Conservation (phyloP, 129 eudicot species). For the Tagetes erecta region DNA sequence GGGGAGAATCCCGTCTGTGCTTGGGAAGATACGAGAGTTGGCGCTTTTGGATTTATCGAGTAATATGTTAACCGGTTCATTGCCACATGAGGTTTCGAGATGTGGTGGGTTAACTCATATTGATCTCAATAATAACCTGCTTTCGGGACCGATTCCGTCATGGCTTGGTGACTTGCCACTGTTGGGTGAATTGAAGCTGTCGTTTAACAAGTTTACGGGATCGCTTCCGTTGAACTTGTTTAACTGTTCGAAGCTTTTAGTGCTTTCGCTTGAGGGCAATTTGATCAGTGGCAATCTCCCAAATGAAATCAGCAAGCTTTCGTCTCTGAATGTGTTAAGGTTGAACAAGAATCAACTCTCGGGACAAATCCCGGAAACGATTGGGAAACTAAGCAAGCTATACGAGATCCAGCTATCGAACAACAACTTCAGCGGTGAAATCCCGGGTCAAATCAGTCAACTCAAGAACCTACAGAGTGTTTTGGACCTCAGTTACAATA, state of each 20-base stretch:
- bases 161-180: conserved; percentile 79
- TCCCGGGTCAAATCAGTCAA: conserved; percentile 65
- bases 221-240: conserved; percentile 63
- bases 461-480: conserved; percentile 75
- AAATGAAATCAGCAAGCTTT: conserved; percentile 66
- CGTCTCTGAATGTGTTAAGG: conserved; percentile 82
- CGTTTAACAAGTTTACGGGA: conserved; percentile 66
- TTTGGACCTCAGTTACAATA: conserved; percentile 80
- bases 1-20: conserved; percentile 62
- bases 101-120: conserved; percentile 71
- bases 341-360: conserved; percentile 61
- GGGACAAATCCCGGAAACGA: conserved; percentile 72
- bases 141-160: conserved; percentile 66
- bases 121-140: conserved; percentile 70
- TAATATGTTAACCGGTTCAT: conserved; percentile 64
- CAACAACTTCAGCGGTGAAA: conserved; percentile 66
- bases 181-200: conserved; percentile 83
- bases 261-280: conserved; percentile 66
- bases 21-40: conserved; percentile 56
- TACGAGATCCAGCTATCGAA: conserved; percentile 73
- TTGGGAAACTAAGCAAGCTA: conserved; percentile 68
- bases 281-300: conserved; percentile 74
- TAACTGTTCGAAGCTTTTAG: conserved; percentile 70
- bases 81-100: conserved; percentile 65
- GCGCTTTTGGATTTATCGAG: conserved; percentile 73